A percentile compares a stretch with the other conserved stretches of the same genome.
Conservation (phyloP, 2,329 filamentous ascomycete species). For the Penicillium psychrosexuale region DNA sequence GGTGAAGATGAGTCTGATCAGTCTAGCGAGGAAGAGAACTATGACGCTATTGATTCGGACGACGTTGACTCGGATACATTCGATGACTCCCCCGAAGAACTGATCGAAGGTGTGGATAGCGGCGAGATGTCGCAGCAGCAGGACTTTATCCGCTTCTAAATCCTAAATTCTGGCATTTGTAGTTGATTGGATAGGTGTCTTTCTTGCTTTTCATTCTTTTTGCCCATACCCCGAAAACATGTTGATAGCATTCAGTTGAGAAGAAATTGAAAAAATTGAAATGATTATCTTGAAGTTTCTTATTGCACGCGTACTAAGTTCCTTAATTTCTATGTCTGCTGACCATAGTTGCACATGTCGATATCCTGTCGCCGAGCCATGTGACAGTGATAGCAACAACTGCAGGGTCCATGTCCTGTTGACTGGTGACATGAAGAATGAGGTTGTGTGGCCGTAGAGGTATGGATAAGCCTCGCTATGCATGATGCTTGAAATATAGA, state of each 20-base stretch:
- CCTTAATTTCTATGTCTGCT: not conserved
- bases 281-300: not conserved
- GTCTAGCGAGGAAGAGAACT: slow-evolving; percentile 73
- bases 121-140: slow-evolving; percentile 53
- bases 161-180: slow-evolving; percentile 5
- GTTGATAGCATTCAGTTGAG: slow-evolving; percentile 1
- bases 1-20: slow-evolving; percentile 63
- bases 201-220: not conserved
- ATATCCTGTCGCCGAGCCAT: not conserved
- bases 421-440: not conserved
- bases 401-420: slow-evolving; percentile 2
- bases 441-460: not conserved
- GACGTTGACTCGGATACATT: slow-evolving; percentile 65
- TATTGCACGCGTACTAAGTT: not conserved
- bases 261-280: not conserved
- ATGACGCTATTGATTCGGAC: slow-evolving; percentile 64
- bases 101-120: slow-evolving; percentile 38
- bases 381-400: not conserved
- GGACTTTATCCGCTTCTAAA: slow-evolving; percentile 52
- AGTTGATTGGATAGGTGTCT: slow-evolving; percentile 7
- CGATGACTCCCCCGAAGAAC: slow-evolving; percentile 43
- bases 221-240: slow-evolving; percentile 13
- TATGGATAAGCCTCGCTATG: not conserved
- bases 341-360: not conserved
- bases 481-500: not conserved